Evolutionary conservation across 495 filamentous ascomycete genomes (phyloP).

Genomic region (Filosporella fistucella): DNA sequence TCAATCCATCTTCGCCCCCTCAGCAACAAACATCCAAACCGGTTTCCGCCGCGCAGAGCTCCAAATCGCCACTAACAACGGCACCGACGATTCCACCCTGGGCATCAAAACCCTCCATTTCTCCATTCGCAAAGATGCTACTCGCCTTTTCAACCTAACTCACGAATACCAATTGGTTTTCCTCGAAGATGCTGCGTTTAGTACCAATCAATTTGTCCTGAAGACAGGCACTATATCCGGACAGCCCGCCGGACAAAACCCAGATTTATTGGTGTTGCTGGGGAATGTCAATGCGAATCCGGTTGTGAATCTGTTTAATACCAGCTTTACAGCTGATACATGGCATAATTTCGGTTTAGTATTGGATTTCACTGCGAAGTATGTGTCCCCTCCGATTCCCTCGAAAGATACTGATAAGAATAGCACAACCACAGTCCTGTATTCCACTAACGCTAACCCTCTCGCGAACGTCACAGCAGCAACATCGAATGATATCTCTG

Average conservation of each 20-base stretch:
- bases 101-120: conserved; percentile 45
- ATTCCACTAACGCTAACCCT: conserved; percentile 28
- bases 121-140: conserved; percentile 36
- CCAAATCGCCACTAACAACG: conserved; percentile 36
- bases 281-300: conserved; percentile 31
- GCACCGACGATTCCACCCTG: conserved; percentile 36
- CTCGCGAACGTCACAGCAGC: conserved; percentile 30
- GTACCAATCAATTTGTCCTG: conserved; percentile 42
- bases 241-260: conserved; percentile 27
- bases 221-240: conserved; percentile 41
- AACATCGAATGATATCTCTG: conserved; percentile 34
- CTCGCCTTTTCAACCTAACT: conserved; percentile 36
- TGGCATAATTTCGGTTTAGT: conserved; percentile 46
- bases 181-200: conserved; percentile 41
- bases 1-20: conserved; percentile 40
- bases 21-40: conserved; percentile 31
- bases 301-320: conserved; percentile 33
- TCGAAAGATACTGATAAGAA: neutral
- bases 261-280: conserved; percentile 33
- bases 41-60: conserved; percentile 47
- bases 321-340: conserved; percentile 28
- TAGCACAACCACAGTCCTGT: conserved; percentile 37
- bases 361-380: conserved; percentile 38
- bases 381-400: conserved; percentile 4
- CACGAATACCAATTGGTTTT: conserved; percentile 48